Conservation (phyloP, 495 filamentous ascomycete species). For the Apodospora peruviana region DNA sequence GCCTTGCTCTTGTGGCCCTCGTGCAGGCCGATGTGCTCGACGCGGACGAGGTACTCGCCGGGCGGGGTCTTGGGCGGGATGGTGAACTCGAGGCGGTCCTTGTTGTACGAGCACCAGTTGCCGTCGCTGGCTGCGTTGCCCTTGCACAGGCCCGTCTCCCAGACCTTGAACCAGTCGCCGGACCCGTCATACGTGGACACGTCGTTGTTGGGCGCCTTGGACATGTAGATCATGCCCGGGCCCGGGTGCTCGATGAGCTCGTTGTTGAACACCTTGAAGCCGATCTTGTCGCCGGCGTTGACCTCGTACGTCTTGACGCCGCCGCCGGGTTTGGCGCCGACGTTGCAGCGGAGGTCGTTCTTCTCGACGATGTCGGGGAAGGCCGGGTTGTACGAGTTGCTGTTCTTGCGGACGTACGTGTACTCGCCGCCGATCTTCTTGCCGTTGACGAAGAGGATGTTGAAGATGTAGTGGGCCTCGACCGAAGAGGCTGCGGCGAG, state of each 20-base stretch:
- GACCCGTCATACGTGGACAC: slow-evolving; percentile 42
- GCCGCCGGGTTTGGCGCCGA: slow-evolving; percentile 27
- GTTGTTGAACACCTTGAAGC: slow-evolving; percentile 41
- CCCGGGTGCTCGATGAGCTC: slow-evolving; percentile 44
- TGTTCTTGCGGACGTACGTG: slow-evolving; percentile 33
- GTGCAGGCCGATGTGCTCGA: slow-evolving; percentile 53
- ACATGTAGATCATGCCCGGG: slow-evolving; percentile 42
- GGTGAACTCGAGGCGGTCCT: slow-evolving; percentile 40
- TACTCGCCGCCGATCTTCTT: slow-evolving; percentile 32
- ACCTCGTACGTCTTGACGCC: slow-evolving; percentile 29
- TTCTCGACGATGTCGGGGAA: slow-evolving; percentile 34
- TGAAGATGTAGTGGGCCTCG: slow-evolving; percentile 36
- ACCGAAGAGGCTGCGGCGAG: slow-evolving; percentile 24
- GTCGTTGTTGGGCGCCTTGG: slow-evolving; percentile 37
- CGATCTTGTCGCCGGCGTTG: slow-evolving; percentile 41
- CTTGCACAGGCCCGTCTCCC: slow-evolving; percentile 30
- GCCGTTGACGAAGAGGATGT: slow-evolving; percentile 36
- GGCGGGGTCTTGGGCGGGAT: slow-evolving; percentile 41
- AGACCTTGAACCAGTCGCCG: slow-evolving; percentile 50
- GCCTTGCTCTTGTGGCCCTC: slow-evolving; percentile 31
- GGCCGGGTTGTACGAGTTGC: slow-evolving; percentile 36
- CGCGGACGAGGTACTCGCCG: slow-evolving; percentile 52
- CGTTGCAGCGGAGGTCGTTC: slow-evolving; percentile 45
- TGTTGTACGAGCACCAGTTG: slow-evolving; percentile 32
- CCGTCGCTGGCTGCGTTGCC: slow-evolving; percentile 22